Evolutionary conservation across 805 yeast species (phyloP), one percentile per base, ranked within the genome.

Genomic region (Candida koratica): DNA sequence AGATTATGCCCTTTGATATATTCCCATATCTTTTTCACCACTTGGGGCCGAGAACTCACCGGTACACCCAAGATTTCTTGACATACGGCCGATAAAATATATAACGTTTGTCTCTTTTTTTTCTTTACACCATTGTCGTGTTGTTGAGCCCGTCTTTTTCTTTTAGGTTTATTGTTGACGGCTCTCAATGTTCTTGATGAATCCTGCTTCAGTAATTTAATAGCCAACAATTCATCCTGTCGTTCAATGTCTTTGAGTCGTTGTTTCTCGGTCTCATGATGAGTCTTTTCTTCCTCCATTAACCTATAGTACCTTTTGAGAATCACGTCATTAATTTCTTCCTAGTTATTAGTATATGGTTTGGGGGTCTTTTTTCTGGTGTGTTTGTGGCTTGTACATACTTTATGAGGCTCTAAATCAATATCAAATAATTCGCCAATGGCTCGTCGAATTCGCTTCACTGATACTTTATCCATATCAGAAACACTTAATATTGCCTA

Each of bases 401-500:
- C 70, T 47, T 71, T 65, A 39, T 71, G 61, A 0, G 64, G 61
- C 6, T 37, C 42, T 28, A 83, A 64, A 44, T 81, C 78, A 1
- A 71, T 64, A 4, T 71, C 74, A 48, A 79, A 83, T 20, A 85
- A 62, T 42, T 75, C 84, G 52, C 80, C 86, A n/a, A 85, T 50
- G 0, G 89, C 90, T 41, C 71, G 69, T 42, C 94, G 64, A 16
- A 85, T 75, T 52, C 75, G 73, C 55, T 81, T 82, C 5, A 83
- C 87, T 0, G 89, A 76, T 11, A 84, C 77, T 42, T 73, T 68
- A 41, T 80, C 81, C 20, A 83, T 66, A 48, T 84, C 82, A 1
- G 89, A 76, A 5, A 77, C 88, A 33, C 79, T 64, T 24, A 85
- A 58, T 8, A 85, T 83, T 1, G 94, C 87, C 84, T 77, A 12